Evolutionary conservation across 1,139 yeast species (phyloP).

Genomic region (Kurtzmaniella natalensis): DNA sequence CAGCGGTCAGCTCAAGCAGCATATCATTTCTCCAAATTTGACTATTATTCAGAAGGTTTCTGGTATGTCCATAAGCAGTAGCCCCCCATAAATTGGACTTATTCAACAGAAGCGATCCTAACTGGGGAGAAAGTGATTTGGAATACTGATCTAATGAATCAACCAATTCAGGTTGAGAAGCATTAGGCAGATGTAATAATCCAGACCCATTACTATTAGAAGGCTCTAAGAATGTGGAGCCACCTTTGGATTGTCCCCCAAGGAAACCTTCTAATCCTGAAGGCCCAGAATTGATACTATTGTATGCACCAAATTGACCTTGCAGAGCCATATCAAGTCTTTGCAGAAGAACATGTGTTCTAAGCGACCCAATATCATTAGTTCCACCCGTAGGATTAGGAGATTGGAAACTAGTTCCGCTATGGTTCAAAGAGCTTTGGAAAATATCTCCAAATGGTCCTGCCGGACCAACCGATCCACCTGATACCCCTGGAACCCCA

Average conservation of each 20-base stretch:
- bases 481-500: neutral
- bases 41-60: slow-evolving; percentile 22
- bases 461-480: neutral
- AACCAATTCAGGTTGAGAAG: slow-evolving; percentile 5
- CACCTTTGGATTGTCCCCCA: slow-evolving; percentile 2
- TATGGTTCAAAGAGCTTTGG: slow-evolving; percentile 6
- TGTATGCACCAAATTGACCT: slow-evolving; percentile 4
- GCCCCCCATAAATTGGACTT: slow-evolving; percentile 7
- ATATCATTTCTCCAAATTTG: slow-evolving; percentile 30
- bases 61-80: slow-evolving; percentile 15
- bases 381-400: neutral
- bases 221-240: neutral
- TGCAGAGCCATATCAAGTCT: slow-evolving; percentile 7
- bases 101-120: slow-evolving; percentile 4
- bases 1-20: neutral
- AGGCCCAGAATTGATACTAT: slow-evolving; percentile 5
- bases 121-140: slow-evolving; percentile 6
- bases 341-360: slow-evolving; percentile 6
- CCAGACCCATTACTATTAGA: neutral
- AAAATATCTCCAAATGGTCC: slow-evolving; percentile 6
- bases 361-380: neutral
- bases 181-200: slow-evolving; percentile 4
- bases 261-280: slow-evolving; percentile 6
- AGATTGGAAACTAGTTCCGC: slow-evolving; percentile 6
- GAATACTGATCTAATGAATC: slow-evolving; percentile 3